Evolutionary conservation across 345 rosid species (phyloP).

Genomic region (Barbarea vulgaris): DNA sequence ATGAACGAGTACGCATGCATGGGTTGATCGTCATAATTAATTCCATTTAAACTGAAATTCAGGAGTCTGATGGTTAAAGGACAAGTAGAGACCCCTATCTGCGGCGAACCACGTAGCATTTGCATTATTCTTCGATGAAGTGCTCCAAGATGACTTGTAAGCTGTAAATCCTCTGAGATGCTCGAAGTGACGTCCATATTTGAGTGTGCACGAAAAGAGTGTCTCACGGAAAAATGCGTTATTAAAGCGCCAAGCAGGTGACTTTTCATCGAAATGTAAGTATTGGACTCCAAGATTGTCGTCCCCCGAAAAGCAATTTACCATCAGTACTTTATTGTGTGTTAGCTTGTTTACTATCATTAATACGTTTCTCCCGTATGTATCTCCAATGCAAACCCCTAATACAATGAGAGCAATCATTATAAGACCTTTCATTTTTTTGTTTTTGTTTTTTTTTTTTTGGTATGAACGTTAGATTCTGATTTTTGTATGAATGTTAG

Average conservation of each 20-base stretch:
- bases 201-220: background rate
- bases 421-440: slow-evolving; percentile 19
- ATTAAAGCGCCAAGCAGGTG: background rate
- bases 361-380: slow-evolving; percentile 15
- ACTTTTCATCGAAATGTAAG: background rate
- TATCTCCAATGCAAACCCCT: slow-evolving; percentile 21
- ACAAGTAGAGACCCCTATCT: background rate
- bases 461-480: background rate
- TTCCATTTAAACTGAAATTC: background rate
- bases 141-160: background rate
- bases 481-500: background rate
- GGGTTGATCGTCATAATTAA: background rate
- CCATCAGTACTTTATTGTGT: background rate
- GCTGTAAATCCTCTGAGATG: background rate
- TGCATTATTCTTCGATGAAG: background rate
- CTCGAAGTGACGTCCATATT: background rate
- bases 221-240: background rate
- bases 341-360: slow-evolving; percentile 18
- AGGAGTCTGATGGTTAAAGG: background rate
- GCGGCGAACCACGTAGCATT: slow-evolving; percentile 27
- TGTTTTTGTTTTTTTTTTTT: no score
- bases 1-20: background rate
- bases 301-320: slow-evolving; percentile 20
- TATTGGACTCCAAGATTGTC: background rate
- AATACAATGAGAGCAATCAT: slow-evolving; percentile 7